Evolutionary conservation across 1,284 basidiomycete species (phyloP).

Genomic region (Vanrija pseudolonga): DNA sequence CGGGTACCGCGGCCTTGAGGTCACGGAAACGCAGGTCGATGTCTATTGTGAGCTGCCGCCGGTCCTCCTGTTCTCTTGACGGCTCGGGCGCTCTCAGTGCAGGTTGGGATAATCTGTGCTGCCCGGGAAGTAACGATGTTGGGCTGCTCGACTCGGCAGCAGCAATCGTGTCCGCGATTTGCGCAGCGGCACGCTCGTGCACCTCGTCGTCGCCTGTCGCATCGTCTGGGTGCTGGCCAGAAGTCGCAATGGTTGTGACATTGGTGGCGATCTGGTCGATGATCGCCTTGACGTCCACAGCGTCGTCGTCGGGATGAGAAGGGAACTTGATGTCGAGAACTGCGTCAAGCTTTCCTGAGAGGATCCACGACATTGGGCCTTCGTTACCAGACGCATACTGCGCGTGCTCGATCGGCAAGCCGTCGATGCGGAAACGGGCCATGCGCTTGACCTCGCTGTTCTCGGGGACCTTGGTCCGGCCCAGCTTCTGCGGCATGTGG

Average conservation of each 20-base stretch:
- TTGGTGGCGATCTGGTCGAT: slow-evolving; percentile 88
- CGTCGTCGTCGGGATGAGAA: slow-evolving; percentile 66
- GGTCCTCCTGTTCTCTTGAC: slow-evolving; percentile 1
- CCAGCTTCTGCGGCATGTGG: slow-evolving; percentile 94
- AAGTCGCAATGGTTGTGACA: slow-evolving; percentile 55
- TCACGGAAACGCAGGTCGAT: slow-evolving; percentile 95
- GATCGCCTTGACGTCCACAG: slow-evolving; percentile 75
- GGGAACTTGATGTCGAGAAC: slow-evolving; percentile 98
- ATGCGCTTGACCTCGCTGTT: slow-evolving; percentile 81
- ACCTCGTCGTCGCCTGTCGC: slow-evolving; percentile 7
- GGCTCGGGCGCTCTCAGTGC: slow-evolving; percentile 69
- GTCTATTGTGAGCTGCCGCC: slow-evolving; percentile 67
- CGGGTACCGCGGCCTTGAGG: slow-evolving; percentile 89
- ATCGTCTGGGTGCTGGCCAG: slow-evolving; percentile 37
- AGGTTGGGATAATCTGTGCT: slow-evolving; percentile 78
- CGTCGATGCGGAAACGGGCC: slow-evolving; percentile 94
- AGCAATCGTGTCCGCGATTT: slow-evolving; percentile 51
- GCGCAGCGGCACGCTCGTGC: slow-evolving; percentile 36
- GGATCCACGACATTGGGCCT: slow-evolving; percentile 95
- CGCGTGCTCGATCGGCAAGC: slow-evolving; percentile 93
- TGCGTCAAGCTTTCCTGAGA: slow-evolving; percentile 90
- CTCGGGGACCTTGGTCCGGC: slow-evolving; percentile 71
- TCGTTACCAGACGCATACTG: slow-evolving; percentile 73
- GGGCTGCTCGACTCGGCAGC: slow-evolving; percentile 47
- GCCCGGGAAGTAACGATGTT: slow-evolving; percentile 73